These are phyloP conservation scores for Coemansia sp. DNA, from an alignment of 192 early-diverging fungal species.

Conservation along the genomic window DNA sequence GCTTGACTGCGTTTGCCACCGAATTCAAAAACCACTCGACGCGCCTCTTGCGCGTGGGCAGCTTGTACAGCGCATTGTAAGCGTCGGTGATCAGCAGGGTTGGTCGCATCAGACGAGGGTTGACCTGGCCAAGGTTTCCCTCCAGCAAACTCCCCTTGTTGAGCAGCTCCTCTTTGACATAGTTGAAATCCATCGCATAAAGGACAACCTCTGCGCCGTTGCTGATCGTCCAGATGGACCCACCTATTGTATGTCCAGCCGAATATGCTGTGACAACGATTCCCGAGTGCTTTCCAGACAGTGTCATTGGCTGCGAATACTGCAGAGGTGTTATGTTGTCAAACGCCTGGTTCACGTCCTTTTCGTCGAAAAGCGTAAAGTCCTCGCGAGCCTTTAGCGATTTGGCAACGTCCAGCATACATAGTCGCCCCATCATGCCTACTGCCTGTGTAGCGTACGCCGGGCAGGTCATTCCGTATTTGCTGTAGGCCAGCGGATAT, in stretches of 20 bases:
- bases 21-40: slow-evolving; percentile 72
- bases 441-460: slow-evolving; percentile 91
- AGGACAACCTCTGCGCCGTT: slow-evolving; percentile 92
- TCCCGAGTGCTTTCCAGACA: slow-evolving; percentile 68
- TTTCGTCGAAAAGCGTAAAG: slow-evolving; percentile 72
- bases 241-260: slow-evolving; percentile 94
- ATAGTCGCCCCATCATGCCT: slow-evolving; percentile 85
- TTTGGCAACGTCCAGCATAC: slow-evolving; percentile 78
- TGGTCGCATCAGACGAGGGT: slow-evolving; percentile 70
- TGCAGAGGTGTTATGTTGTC: slow-evolving; percentile 75
- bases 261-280: slow-evolving; percentile 88
- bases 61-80: slow-evolving; percentile 68
- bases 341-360: slow-evolving; percentile 85
- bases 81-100: slow-evolving; percentile 93
- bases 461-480: slow-evolving; percentile 82
- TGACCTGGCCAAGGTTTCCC: slow-evolving; percentile 60
- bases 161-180: slow-evolving; percentile 80
- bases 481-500: slow-evolving; percentile 72
- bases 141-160: slow-evolving; percentile 33
- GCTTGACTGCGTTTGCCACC: slow-evolving; percentile 57
- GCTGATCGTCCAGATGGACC: slow-evolving; percentile 95
- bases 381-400: slow-evolving; percentile 67
- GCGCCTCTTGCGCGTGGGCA: slow-evolving; percentile 70
- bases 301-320: slow-evolving; percentile 81
- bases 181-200: slow-evolving; percentile 96